These are phyloP conservation scores for Cystofilobasidium bisporidii DNA, from an alignment of 768 basidiomycete species.

Conservation along the genomic window DNA sequence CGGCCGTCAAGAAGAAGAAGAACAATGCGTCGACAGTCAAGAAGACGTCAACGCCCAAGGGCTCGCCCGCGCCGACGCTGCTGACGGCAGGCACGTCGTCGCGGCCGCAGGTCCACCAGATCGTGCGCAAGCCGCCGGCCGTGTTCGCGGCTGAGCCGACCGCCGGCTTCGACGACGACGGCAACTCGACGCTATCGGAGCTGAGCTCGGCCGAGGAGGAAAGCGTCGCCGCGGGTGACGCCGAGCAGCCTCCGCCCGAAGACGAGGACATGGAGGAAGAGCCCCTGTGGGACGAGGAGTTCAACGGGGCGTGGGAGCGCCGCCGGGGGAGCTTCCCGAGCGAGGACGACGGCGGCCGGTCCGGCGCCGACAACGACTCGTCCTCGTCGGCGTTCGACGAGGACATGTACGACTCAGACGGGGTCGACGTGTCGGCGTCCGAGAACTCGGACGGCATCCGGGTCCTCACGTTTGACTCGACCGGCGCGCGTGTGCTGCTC, in stretches of 20 bases:
- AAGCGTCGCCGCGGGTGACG: too few species aligned
- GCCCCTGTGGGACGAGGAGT: conserved; percentile 6
- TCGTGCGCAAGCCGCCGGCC: conserved; percentile 10
- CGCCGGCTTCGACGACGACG: conserved; percentile 7
- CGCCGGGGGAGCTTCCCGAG: conserved; percentile 5
- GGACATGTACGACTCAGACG: not conserved
- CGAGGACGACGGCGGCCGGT: not conserved
- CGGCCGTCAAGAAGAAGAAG: conserved; percentile 15
- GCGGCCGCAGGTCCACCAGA: conserved; percentile 19
- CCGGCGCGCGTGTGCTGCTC: conserved; percentile 10
- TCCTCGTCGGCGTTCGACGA: not conserved
- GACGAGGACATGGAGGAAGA: conserved; percentile 2
- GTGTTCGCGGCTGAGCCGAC: conserved; percentile 2
- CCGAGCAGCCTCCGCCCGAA: not conserved
- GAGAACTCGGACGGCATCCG: conserved; percentile 4
- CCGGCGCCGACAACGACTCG: not conserved
- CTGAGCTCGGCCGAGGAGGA: not conserved
- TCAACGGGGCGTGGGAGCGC: conserved; percentile 2
- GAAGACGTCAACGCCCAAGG: not conserved
- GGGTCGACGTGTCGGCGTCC: not conserved
- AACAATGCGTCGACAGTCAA: not conserved
- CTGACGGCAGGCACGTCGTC: conserved; percentile 23
- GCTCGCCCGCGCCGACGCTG: conserved; percentile 13
- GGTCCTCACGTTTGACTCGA: conserved; percentile 21
- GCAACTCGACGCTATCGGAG: conserved; percentile 8